Evolutionary conservation across 2,329 filamentous ascomycete species (phyloP), one percentile per base, ranked within the genome.

Genomic region (Endoconidiophora polonica): DNA sequence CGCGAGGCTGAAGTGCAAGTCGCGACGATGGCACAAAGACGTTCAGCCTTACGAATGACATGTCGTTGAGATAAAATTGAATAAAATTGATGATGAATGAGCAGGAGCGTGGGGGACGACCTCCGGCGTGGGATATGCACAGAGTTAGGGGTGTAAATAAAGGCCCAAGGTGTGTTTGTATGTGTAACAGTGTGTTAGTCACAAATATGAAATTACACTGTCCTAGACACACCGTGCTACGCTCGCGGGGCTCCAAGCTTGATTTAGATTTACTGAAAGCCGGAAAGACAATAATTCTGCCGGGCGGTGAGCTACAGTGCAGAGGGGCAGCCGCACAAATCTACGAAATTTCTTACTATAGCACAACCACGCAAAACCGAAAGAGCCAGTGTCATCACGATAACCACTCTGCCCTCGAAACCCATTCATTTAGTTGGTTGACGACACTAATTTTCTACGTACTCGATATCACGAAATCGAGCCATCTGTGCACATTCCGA

Each of bases 241-340:
- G 36, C 12, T 33, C 50, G 50, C 39, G 50, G 50, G 44, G 44
- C 50, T 44, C 50, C 47, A 22, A 33, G 22, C 44, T 46, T 14
- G 18, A 41, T 50, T 46, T 6, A 24, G 29, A 50, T 14, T 22
- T 20, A 16, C 26, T 36, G 14, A 6, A 44, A 36, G 29, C 26
- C 36, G 7, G 22, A 3, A 26, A 44, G 18, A 24, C 29, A 18
- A 18, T 16, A n/a, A 42, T 53, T 53, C 51, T 53, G 51, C 51
- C 51, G 29, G 51, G 51, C 51, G 51, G 51, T 53, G 51, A 53
- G 40, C 6, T 4, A 33, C 22, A 44, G 16, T 41, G 40, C 48
- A 50, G 51, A 53, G 51, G 51, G 51, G 51, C 51, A 53, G 47
- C 47, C 47, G 47, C 46, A 53, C 46, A 49, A 49, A 46, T 48